Base-by-base conservation (phyloP, 352 stramenopile genomes). In the Phytophthora sp. region DNA sequence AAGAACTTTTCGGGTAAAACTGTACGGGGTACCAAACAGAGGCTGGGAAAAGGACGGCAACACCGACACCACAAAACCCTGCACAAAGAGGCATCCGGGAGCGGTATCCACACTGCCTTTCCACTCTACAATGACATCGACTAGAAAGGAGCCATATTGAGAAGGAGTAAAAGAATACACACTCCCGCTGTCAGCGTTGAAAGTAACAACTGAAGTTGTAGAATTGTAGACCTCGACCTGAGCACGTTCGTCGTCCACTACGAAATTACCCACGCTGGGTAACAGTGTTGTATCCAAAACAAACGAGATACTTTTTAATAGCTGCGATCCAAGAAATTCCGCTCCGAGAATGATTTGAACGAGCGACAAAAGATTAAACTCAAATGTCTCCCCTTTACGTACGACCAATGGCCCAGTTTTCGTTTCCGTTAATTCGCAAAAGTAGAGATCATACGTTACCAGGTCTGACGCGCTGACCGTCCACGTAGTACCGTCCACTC, bases 81-180 rank as follows among this genome's bases (percentile, higher is more conserved):
- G 30, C 21, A 45, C 52, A 44, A 62, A 63, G 11, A 42, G 49
- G 27, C 66, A 74, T 7, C 66, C 66, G 31, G 47, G 57, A n/a
- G 44, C 13, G 20, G 20, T 16, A 15, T 52, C 27, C 12, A 1
- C 27, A 27, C 20, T 6, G 5, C 58, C 31, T 29, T 52, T 23
- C 59, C 65, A 69, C 27, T 69, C 54, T 30, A 69, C 15, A 23
- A 73, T 69, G 9, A 62, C 27, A 39, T 73, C 65, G 5, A 69
- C 31, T 5, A 61, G 7, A 54, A 69, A 61, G 9, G 36, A 24
- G 53, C 33, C 51, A 63, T 46, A 39, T 6, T 39, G 20, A 23
- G 29, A 44, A 8, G 65, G 61, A 3, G 11, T 52, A 20, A 53
- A 61, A n/a, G 52, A 61, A 33, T 57, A 61, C 11, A 23, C 46